Conservation (phyloP, 208 protist species). For the Histomonas meleagridis region DNA sequence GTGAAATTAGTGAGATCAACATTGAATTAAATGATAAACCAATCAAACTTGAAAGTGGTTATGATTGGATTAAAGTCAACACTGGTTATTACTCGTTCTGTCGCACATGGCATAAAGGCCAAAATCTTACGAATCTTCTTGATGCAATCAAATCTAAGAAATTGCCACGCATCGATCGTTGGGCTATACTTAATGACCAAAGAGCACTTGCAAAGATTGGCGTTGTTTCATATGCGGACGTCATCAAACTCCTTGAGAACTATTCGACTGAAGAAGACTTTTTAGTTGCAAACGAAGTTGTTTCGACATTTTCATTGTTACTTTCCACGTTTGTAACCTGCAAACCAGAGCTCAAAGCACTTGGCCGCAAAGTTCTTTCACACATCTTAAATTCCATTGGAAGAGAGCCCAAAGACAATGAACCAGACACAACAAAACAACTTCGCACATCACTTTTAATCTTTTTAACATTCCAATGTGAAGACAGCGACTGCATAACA, state of each 20-base stretch:
- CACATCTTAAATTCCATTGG: background rate
- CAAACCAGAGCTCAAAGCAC: background rate
- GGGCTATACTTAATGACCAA: background rate
- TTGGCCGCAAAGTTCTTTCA: background rate
- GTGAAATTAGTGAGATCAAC: background rate
- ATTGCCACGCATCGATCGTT: background rate
- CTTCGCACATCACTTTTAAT: background rate
- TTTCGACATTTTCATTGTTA: background rate
- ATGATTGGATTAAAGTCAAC: conserved; percentile 21
- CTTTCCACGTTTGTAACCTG: background rate
- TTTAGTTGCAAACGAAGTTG: background rate
- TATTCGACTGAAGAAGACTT: background rate
- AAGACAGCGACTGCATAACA: no score
- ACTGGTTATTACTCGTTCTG: background rate
- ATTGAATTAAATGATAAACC: background rate
- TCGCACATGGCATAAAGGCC: background rate
- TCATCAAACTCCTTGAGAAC: background rate
- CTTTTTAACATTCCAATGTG: no score
- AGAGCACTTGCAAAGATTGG: background rate
- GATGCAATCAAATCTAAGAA: background rate
- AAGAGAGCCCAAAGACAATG: background rate
- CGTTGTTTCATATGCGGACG: background rate
- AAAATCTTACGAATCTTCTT: background rate
- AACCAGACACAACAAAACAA: background rate
- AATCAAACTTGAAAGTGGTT: background rate